These are phyloP conservation scores for Hemisphaericaspora xylanilytica DNA, from an alignment of 1,139 yeast genomes.

Conservation along the genomic window DNA sequence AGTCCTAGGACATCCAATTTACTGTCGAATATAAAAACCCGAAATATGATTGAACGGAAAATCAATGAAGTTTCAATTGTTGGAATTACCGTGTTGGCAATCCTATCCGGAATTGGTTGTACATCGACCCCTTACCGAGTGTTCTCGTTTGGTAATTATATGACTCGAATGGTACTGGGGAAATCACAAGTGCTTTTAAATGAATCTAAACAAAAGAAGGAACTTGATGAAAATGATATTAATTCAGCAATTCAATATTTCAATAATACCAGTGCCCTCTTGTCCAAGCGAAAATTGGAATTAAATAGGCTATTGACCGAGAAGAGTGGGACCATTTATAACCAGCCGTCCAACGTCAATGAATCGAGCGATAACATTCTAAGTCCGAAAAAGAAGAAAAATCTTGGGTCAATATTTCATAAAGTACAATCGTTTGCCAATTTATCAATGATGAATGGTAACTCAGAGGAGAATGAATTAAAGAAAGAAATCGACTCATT, in stretches of 20 bases:
- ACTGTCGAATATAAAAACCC: conserved; percentile 7
- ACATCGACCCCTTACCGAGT: conserved; percentile 55
- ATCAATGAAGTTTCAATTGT: conserved; percentile 64
- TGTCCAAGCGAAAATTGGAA: conserved; percentile 33
- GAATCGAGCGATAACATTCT: conserved; percentile 15
- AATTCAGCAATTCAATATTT: conserved; percentile 34
- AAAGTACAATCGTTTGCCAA: conserved; percentile 46
- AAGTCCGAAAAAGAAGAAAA: conserved; percentile 8
- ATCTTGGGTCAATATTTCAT: conserved; percentile 23
- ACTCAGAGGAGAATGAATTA: conserved; percentile 33
- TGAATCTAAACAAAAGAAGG: conserved; percentile 4
- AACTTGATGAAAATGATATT: conserved; percentile 23
- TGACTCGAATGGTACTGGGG: conserved; percentile 4
- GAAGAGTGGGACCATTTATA: conserved; percentile 30
- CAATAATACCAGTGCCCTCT: conserved; percentile 38
- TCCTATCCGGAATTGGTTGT: conserved; percentile 73
- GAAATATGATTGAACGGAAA: conserved; percentile 31
- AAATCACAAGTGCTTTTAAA: conserved; percentile 2
- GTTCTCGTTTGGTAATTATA: conserved; percentile 13
- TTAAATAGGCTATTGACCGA: conserved; percentile 22
- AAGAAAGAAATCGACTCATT: conserved; percentile 37
- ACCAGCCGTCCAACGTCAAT: conserved; percentile 16
- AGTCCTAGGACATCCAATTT: conserved; percentile 16
- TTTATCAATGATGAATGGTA: conserved; percentile 20
- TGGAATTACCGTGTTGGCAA: conserved; percentile 72